These are phyloP conservation scores for Teratosphaeria destructans DNA, from an alignment of 2,329 filamentous ascomycete species.

Conservation along the genomic window DNA sequence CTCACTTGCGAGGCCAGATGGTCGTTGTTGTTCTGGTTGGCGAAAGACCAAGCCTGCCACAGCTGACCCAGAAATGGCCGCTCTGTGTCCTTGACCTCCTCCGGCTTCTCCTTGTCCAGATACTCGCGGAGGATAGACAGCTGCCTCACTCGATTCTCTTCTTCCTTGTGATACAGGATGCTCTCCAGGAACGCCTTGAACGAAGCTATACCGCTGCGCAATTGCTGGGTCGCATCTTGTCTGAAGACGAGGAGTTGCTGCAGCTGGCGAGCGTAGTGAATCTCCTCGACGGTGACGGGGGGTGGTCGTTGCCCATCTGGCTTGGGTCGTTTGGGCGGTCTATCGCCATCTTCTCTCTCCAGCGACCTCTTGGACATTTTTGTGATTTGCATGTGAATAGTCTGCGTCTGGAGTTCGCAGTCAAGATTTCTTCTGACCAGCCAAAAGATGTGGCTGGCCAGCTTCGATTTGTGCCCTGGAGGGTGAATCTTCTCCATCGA, in stretches of 20 bases:
- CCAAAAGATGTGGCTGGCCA: neutral
- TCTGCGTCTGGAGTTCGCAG: neutral
- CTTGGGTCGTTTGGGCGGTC: slow-evolving; percentile 22
- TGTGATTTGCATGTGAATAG: neutral
- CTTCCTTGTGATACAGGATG: slow-evolving; percentile 45
- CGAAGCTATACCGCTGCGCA: slow-evolving; percentile 59
- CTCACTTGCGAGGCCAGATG: slow-evolving; percentile 69
- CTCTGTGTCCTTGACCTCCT: slow-evolving; percentile 42
- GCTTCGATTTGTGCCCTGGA: neutral
- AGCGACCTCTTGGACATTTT: slow-evolving; percentile 22
- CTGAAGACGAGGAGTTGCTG: slow-evolving; percentile 59
- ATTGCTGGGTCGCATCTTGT: slow-evolving; percentile 52
- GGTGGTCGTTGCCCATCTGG: slow-evolving; percentile 10
- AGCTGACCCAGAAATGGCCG: slow-evolving; percentile 64
- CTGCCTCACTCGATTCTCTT: slow-evolving; percentile 41
- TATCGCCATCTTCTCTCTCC: slow-evolving; percentile 11
- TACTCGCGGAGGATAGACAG: slow-evolving; percentile 57
- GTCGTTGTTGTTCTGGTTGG: slow-evolving; percentile 68
- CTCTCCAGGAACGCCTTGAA: slow-evolving; percentile 62
- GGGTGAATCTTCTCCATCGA: too few species aligned
- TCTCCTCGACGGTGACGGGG: slow-evolving; percentile 48
- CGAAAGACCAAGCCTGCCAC: slow-evolving; percentile 81
- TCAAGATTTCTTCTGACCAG: neutral
- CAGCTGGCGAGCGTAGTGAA: slow-evolving; percentile 56
- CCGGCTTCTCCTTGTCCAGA: slow-evolving; percentile 42